Conservation (phyloP, 2,329 filamentous ascomycete genomes). For the Beauveria scarabaeidicola region DNA sequence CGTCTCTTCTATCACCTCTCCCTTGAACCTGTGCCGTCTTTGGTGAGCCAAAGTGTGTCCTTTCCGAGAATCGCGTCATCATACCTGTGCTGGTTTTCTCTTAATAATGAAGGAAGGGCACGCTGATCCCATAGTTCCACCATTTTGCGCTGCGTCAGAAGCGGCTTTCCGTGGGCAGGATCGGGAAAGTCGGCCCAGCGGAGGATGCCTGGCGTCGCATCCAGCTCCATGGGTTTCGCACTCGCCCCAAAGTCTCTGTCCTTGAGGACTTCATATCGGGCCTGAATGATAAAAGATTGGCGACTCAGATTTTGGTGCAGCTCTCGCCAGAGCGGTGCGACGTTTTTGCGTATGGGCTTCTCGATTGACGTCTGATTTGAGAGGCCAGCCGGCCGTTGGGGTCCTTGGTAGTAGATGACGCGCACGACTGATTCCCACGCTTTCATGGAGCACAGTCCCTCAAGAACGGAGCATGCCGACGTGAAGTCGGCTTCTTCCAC, state of each 20-base stretch:
- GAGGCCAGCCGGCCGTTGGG: conserved; percentile 36
- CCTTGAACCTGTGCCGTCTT: conserved; percentile 35
- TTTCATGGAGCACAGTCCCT: conserved; percentile 49
- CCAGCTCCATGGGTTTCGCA: conserved; percentile 28
- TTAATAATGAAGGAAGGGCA: conserved; percentile 38
- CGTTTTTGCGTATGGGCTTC: conserved; percentile 30
- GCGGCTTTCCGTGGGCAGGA: conserved; percentile 37
- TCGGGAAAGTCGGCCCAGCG: conserved; percentile 55
- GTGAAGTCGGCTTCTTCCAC: conserved; percentile 42
- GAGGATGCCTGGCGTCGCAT: conserved; percentile 38
- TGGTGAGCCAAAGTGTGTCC: accelerated
- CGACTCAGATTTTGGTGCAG: conserved; percentile 45
- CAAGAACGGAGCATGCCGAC: conserved; percentile 42
- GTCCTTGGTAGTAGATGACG: conserved; percentile 46
- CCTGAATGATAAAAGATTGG: conserved; percentile 49
- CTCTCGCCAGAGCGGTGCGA: conserved; percentile 39
- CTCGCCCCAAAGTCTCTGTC: conserved; percentile 37
- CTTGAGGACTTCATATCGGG: conserved; percentile 44
- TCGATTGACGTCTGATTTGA: conserved; percentile 31
- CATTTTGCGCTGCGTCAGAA: conserved; percentile 44
- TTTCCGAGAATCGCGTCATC: conserved; percentile 8
- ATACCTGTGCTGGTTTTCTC: conserved; percentile 45
- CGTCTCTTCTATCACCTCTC: conserved; percentile 44
- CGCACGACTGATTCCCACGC: conserved; percentile 41
- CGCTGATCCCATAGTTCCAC: conserved; percentile 47